Evolutionary conservation across 2,329 filamentous ascomycete species (phyloP).

Genomic region (Neonectria coccinea): DNA sequence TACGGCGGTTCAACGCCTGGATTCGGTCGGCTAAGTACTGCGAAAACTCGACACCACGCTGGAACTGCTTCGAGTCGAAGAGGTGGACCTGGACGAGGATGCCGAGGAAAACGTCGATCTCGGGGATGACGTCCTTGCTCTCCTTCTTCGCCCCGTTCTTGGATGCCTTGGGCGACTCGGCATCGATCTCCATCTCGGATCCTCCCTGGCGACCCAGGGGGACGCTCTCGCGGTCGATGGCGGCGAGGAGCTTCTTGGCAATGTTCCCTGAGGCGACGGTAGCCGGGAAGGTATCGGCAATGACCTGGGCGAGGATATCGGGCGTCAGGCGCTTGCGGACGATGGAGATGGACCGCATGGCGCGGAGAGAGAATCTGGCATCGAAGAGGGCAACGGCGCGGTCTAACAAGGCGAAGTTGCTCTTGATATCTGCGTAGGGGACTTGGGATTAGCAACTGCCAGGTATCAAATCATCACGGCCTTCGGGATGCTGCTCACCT

Average conservation of each 20-base stretch:
- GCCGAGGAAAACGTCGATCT: conserved; percentile 89
- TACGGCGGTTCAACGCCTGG: conserved; percentile 90
- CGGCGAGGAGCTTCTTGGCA: conserved; percentile 76
- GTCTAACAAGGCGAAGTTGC: conserved; percentile 91
- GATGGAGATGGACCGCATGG: conserved; percentile 93
- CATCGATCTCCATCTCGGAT: conserved; percentile 80
- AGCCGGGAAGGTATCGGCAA: conserved; percentile 81
- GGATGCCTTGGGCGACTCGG: conserved; percentile 62
- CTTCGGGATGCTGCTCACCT: conserved; percentile 58
- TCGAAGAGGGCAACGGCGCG: conserved; percentile 94
- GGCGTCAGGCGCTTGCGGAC: conserved; percentile 91
- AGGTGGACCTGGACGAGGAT: conserved; percentile 89
- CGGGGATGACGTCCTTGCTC: conserved; percentile 82
- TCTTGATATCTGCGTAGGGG: conserved; percentile 81
- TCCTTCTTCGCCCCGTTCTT: conserved; percentile 73
- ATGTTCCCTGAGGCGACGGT: conserved; percentile 70
- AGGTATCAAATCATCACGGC: conserved; percentile 5
- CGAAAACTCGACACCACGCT: conserved; percentile 87
- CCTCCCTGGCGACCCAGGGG: conserved; percentile 68
- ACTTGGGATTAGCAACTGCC: conserved; percentile 37
- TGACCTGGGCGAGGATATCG: conserved; percentile 83
- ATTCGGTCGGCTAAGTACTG: conserved; percentile 85
- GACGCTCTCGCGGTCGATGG: conserved; percentile 75
- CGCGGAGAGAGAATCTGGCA: conserved; percentile 92
- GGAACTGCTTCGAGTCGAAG: conserved; percentile 84